A percentile compares a stretch with the other conserved stretches of the same genome.
Conservation (phyloP, 768 basidiomycete species). For the Tulasnella sp. region DNA sequence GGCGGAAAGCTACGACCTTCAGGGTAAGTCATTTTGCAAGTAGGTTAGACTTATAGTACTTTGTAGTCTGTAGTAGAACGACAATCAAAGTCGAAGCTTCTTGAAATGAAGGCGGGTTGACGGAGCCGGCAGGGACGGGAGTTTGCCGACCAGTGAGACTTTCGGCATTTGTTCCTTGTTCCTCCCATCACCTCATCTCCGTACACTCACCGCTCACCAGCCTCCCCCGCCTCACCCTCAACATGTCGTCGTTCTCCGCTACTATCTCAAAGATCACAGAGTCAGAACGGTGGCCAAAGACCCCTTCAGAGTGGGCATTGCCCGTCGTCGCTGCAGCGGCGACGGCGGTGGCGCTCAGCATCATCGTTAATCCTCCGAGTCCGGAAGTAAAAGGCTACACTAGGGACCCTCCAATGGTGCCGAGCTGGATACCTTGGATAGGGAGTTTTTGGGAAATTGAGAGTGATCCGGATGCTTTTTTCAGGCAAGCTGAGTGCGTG, state of each 20-base stretch:
- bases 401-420: neutral
- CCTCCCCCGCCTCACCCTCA: neutral
- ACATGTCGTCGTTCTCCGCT: neutral
- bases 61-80: neutral
- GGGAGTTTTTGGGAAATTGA: conserved; percentile 1
- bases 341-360: neutral
- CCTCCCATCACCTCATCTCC: neutral
- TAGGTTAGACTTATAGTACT: neutral
- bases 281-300: conserved; percentile 2
- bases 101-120: neutral
- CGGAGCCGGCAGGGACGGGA: neutral
- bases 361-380: neutral
- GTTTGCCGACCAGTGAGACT: neutral
- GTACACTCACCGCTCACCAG: neutral
- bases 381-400: neutral
- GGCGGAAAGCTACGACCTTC: neutral
- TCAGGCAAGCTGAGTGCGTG: conserved; percentile 6
- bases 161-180: neutral
- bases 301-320: neutral
- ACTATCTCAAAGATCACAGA: neutral
- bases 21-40: neutral
- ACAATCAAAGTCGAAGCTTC: neutral
- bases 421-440: conserved; percentile 9
- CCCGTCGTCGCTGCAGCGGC: neutral
- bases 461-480: conserved; percentile 2